Base-by-base conservation (phyloP, 306 rosid genomes). In the Sechiopsis laciniata region DNA sequence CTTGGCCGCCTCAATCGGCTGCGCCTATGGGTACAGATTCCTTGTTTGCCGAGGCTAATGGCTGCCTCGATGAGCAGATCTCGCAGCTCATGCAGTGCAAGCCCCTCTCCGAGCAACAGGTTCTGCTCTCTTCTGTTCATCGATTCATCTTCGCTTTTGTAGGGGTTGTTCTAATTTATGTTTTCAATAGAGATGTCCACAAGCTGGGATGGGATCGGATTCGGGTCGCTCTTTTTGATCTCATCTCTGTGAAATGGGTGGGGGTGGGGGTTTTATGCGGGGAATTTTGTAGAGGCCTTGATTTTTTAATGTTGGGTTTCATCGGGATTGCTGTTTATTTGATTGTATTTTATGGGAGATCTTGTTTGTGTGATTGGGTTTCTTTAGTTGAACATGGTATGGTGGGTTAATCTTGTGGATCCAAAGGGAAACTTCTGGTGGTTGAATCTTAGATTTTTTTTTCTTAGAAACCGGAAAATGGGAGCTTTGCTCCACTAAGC, bases 51-150 rank as follows among this genome's bases (percentile, higher is more conserved):
- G 96, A 90, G 3, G 79, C 88, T 7, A 79, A 80, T 56, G 75
- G 59, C 72, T 91, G 88, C 77, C 89, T 94, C 72, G 88, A 94
- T 66, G 96, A 94, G 82, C 97, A 94, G 98, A 94, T 94, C 95
- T 85, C 96, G 20, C 97, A 94, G 89, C 97, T 94, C 83, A 89
- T 86, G 97, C 95, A 94, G 87, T 94, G 98, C 97, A 90, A 90
- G 80, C 98, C 98, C 29, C 96, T 94, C 73, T 86, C 94, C 20
- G 98, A 94, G 81, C 97, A 85, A 58, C 97, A 90, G 97, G 98
- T 94, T 78, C 59, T 51, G 67, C 2, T 21, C n/a, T 12, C 52
- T 46, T 46, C 35, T 72, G 14, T 64, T 42, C 54, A 48, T 22
- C 16, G 55, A 32, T 32, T 77, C 78, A 26, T 13, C 17, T 1